Evolutionary conservation across 345 rosid species (phyloP).

Genomic region (Populus tremula): DNA sequence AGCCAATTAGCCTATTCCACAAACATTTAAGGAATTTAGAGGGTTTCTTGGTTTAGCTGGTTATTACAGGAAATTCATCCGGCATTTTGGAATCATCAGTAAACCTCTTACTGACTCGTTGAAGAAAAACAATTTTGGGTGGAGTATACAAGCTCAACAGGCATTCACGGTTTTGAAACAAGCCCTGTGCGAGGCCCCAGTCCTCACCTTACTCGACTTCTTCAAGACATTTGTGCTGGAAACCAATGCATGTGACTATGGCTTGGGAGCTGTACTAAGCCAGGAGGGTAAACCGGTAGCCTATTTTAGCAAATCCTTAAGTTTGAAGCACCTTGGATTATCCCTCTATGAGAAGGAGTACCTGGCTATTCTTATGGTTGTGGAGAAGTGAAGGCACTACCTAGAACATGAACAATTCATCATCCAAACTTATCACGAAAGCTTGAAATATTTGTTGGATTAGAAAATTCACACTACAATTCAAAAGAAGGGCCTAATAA

Average conservation of each 20-base stretch:
- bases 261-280: not conserved
- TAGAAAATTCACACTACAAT: not conserved
- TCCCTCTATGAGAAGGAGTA: conserved; percentile 4
- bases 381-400: not conserved
- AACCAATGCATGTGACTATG: not conserved
- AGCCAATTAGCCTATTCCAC: not conserved
- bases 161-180: not conserved
- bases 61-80: not conserved
- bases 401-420: not conserved
- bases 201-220: not conserved
- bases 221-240: not conserved
- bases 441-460: not conserved
- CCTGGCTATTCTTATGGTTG: not conserved
- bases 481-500: not conserved
- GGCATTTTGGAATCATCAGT: not conserved
- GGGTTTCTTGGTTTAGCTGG: not conserved
- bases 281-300: not conserved
- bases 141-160: not conserved
- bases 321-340: not conserved
- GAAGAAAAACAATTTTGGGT: not conserved
- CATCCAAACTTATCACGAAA: not conserved
- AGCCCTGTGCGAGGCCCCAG: not conserved
- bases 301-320: not conserved
- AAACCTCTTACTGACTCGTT: not conserved
- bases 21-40: not conserved